phyloP scores from a whole-genome alignment of 257 asterid species.

The Fraxinus pennsylvanica region DNA sequence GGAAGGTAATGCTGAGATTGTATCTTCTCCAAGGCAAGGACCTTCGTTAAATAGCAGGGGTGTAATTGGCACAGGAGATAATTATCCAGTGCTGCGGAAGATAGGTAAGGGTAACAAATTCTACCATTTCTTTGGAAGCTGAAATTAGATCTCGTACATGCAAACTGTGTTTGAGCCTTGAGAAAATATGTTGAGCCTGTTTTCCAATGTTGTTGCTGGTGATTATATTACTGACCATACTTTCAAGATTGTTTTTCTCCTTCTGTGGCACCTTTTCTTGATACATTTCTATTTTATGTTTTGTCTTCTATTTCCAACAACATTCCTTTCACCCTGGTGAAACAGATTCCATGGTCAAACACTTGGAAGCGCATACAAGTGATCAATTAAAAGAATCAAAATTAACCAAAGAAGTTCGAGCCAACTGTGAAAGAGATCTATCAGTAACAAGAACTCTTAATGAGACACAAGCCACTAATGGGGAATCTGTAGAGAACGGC shows the following conservation, averaged over 20 bases:
- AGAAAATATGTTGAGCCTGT: neutral
- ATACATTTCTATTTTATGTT: neutral
- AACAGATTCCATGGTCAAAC: constrained; percentile 32
- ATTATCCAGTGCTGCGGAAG: constrained; percentile 23
- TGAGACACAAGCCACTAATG: constrained; percentile 34
- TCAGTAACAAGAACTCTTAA: constrained; percentile 25
- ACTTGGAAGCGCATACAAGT: constrained; percentile 26
- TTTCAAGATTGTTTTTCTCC: too few relatives aligned
- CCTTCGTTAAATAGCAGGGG: constrained; percentile 5
- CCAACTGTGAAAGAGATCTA: constrained; percentile 26
- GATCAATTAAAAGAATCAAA: constrained; percentile 33
- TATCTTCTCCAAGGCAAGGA: constrained; percentile 18
- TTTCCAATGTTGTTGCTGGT: neutral
- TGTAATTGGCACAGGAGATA: constrained; percentile 22
- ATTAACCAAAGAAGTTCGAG: constrained; percentile 25
- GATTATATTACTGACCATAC: neutral
- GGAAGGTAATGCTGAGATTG: constrained; percentile 10
- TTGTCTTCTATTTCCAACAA: neutral
- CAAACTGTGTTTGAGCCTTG: neutral
- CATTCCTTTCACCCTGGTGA: constrained; percentile 6
- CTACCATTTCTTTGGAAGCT: neutral
- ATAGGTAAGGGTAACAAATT: constrained; percentile 33
- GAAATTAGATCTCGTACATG: neutral
- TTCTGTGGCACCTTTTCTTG: neutral
- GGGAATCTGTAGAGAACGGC: constrained; percentile 28